Base-by-base conservation (phyloP, 345 rosid species). In the Turritis glabra region DNA sequence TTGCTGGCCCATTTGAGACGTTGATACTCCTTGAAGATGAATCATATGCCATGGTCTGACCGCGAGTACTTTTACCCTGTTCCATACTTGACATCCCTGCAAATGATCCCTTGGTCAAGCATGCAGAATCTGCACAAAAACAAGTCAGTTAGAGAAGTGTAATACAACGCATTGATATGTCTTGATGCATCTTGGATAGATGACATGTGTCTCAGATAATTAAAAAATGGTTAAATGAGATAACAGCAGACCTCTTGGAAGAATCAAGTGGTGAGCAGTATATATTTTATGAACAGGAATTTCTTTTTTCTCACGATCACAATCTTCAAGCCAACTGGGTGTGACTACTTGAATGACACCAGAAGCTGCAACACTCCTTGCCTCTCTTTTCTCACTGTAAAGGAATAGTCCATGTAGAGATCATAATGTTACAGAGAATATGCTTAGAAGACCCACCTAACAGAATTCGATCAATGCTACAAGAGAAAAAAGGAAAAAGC, bases 261-360 rank as follows among this genome's bases (percentile, higher is more conserved):
- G 84, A 70, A 92, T 88, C 66, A 92, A 73, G 73, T 87, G 87
- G 77, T 80, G 67, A 23, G 97, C 98, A 71, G 82, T 44, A 84
- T 95, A 96, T 77, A 79, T 81, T 43, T 50, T 79, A 29, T 70
- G 78, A 73, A 92, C 83, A 77, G 86, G 87, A n/a, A 90, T 48
- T 84, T 92, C 97, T 81, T 81, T 90, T 86, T 79, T 86, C 82
- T 83, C 85, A 61, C 80, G 82, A 75, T 82, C 82, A 82, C 99
- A 92, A 68, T 92, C 99, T 84, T 92, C 92, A 79, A 95, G 97
- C 99, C 99, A 95, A 54, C 75, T 81, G 66, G 84, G 74, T 78
- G 82, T 84, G 51, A 95, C 97, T 81, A 89, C 96, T 71, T 85
- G 79, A 77, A 92, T 85, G 67, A 87, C 86, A 69, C 99, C 97